These are phyloP conservation scores for Cantharellus cinnabarinus DNA, from an alignment of 768 basidiomycete species.

Conservation along the genomic window DNA sequence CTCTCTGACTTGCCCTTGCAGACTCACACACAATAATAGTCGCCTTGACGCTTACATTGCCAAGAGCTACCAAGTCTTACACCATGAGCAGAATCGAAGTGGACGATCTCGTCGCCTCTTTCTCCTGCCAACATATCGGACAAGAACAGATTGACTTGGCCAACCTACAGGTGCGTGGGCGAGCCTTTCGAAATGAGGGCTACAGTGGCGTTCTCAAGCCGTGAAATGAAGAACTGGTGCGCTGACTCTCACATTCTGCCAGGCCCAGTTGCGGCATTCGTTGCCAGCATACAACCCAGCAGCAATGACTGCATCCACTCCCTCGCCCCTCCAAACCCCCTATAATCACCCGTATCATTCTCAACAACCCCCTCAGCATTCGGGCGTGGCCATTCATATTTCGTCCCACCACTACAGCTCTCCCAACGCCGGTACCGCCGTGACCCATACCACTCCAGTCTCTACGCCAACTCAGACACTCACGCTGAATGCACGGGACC, in stretches of 20 bases:
- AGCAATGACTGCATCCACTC: background rate
- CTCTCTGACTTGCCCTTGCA: too few species aligned
- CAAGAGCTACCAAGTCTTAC: background rate
- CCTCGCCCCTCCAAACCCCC: background rate
- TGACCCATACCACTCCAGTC: too few species aligned
- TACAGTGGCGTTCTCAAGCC: too few species aligned
- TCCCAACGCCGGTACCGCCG: too few species aligned
- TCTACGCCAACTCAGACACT: too few species aligned
- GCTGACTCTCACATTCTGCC: background rate
- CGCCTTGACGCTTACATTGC: too few species aligned
- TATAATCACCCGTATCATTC: background rate
- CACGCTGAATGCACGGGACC: too few species aligned
- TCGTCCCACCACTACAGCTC: too few species aligned
- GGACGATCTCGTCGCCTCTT: constrained; percentile 31
- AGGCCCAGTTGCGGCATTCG: background rate
- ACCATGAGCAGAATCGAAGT: constrained; percentile 25
- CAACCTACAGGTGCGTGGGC: constrained; percentile 24
- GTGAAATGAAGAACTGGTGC: too few species aligned
- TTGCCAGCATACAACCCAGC: background rate
- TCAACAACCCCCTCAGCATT: too few species aligned
- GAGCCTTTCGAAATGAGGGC: constrained; percentile 6
- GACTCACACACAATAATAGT: too few species aligned
- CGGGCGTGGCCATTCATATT: too few species aligned
- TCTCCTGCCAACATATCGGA: constrained; percentile 29
- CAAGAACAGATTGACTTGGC: constrained; percentile 33